A percentile compares a stretch with the other conserved stretches of the same genome.
phyloP scores from a whole-genome alignment of 2,329 filamentous ascomycete genomes.

The Neurospora sp. region DNA sequence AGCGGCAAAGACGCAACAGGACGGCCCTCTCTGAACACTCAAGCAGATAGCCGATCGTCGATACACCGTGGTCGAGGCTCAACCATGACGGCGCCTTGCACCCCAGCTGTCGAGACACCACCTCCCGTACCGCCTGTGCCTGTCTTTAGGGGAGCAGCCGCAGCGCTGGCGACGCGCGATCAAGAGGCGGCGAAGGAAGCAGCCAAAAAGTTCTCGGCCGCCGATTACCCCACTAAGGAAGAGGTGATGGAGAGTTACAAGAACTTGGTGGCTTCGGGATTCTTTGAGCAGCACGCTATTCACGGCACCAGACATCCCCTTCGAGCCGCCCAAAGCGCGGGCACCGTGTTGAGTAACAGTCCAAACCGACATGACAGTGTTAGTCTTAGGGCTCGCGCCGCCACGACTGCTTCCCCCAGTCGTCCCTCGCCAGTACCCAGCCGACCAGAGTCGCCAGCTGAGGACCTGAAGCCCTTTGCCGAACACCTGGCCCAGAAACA shows the following conservation, averaged over 20 bases:
- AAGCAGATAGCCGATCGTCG: not conserved
- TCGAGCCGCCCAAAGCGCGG: conserved; percentile 9
- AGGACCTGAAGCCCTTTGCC: conserved; percentile 2
- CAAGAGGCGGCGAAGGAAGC: not conserved
- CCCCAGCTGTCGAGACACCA: not conserved
- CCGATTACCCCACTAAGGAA: conserved; percentile 30
- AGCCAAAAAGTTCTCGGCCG: conserved; percentile 14
- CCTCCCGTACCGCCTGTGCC: not conserved
- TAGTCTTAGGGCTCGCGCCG: not conserved
- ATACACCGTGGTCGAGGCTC: not conserved
- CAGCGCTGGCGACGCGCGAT: not conserved
- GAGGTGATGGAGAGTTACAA: conserved; percentile 49
- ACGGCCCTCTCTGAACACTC: not conserved
- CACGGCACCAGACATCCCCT: conserved; percentile 42
- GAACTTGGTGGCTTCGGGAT: conserved; percentile 45
- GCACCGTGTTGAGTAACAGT: not conserved
- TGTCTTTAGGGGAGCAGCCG: not conserved
- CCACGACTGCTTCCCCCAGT: conserved; percentile 1
- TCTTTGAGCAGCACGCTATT: conserved; percentile 50
- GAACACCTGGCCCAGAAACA: conserved; percentile 6
- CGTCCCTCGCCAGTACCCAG: conserved; percentile 3
- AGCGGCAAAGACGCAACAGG: not conserved
- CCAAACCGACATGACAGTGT: not conserved
- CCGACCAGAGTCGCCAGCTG: not conserved
- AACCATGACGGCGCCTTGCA: not conserved